Evolutionary conservation across 1,139 yeast genomes (phyloP).

Genomic region (Wickerhamomyces sp.): DNA sequence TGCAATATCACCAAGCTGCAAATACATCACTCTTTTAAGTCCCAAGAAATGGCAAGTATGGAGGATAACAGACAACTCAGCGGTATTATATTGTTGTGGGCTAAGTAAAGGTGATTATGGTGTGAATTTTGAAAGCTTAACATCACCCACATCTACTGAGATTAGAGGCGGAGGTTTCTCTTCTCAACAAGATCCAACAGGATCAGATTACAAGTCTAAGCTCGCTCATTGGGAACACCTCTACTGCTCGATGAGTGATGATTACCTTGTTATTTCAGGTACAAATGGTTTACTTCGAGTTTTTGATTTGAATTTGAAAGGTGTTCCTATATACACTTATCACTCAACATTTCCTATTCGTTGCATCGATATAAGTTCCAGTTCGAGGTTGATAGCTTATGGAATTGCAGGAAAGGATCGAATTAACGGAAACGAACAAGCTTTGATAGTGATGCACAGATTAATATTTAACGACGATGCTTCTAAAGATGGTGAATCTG

Average conservation of each 20-base stretch:
- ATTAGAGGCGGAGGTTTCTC: conserved; percentile 17
- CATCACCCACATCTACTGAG: conserved; percentile 5
- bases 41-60: conserved; percentile 74
- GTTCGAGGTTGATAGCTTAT: conserved; percentile 65
- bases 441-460: conserved; percentile 67
- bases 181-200: conserved; percentile 15
- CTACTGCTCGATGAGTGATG: conserved; percentile 59
- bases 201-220: conserved; percentile 14
- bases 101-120: conserved; percentile 67
- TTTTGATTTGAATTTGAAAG: conserved; percentile 50
- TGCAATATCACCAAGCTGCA: conserved; percentile 60
- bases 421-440: conserved; percentile 68
- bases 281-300: conserved; percentile 69
- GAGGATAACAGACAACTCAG: conserved; percentile 45
- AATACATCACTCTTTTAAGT: conserved; percentile 59
- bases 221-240: conserved; percentile 55
- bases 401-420: conserved; percentile 81
- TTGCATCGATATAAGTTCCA: conserved; percentile 67
- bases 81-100: conserved; percentile 63
- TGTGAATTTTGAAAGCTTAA: conserved; percentile 34
- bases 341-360: conserved; percentile 72
- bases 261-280: conserved; percentile 64
- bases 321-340: conserved; percentile 65
- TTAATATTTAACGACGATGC: conserved; percentile 26
- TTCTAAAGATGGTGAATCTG: neutral